Percentiles rank a stretch among this genome's conserved stretches.
Evolutionary conservation across 768 basidiomycete species (phyloP).

Genomic region (Amylocystis lapponica): DNA sequence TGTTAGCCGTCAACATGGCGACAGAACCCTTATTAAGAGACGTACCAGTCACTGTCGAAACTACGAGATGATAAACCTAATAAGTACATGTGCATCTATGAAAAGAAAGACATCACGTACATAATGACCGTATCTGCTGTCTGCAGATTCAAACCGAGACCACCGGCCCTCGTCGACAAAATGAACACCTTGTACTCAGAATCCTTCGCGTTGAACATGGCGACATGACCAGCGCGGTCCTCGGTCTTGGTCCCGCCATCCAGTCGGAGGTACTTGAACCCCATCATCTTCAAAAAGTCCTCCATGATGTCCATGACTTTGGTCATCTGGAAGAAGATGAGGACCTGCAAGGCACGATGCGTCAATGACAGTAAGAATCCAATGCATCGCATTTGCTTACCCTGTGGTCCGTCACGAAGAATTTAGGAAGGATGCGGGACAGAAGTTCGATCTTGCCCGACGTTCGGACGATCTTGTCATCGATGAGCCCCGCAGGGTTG

Average conservation of each 20-base stretch:
- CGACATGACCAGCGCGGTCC: constrained; percentile 83
- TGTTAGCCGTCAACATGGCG: constrained; percentile 9
- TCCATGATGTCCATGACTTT: constrained; percentile 99
- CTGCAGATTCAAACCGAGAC: constrained; percentile 90
- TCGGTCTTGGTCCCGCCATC: constrained; percentile 97
- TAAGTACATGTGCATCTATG: constrained; percentile 3
- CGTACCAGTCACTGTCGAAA: constrained; percentile 73
- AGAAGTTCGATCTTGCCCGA: constrained; percentile 94
- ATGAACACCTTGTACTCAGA: constrained; percentile 92
- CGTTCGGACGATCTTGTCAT: constrained; percentile 79
- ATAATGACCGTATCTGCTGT: constrained; percentile 96
- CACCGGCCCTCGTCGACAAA: constrained; percentile 89
- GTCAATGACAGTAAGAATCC: constrained; percentile 3
- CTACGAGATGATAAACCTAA: constrained; percentile 32
- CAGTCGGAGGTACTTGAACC: constrained; percentile 84
- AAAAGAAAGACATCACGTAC: constrained; percentile 37
- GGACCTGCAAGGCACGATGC: constrained; percentile 46
- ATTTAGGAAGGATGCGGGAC: constrained; percentile 88
- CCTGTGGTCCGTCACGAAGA: constrained; percentile 88
- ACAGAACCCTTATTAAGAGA: too few relatives aligned
- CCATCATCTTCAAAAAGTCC: constrained; percentile 86
- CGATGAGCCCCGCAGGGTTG: constrained; percentile 74
- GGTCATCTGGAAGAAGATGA: constrained; percentile 99
- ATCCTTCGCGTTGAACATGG: constrained; percentile 81
- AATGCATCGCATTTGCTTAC: constrained; percentile 34